These are phyloP conservation scores for Hyaloperonospora arabidopsidis DNA, from an alignment of 352 stramenopile species.

Conservation along the genomic window DNA sequence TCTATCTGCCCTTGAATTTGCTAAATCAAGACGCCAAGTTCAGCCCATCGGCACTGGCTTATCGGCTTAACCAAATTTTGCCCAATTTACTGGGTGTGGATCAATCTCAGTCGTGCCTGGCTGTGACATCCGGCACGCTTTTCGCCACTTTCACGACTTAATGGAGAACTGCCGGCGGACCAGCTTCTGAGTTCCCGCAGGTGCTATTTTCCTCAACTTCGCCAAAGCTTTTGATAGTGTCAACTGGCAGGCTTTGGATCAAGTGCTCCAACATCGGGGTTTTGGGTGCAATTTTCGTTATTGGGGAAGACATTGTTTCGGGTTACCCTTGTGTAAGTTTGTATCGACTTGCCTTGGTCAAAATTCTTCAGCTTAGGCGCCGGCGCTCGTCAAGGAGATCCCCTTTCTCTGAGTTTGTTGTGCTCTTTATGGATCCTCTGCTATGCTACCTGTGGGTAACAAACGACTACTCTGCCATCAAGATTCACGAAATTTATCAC, in stretches of 20 bases:
- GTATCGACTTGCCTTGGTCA: conserved; percentile 4
- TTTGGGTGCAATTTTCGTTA: conserved; percentile 10
- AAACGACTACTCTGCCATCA: not conserved
- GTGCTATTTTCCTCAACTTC: conserved; percentile 5
- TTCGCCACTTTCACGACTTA: not conserved
- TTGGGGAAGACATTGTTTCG: conserved; percentile 13
- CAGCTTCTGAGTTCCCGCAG: not conserved
- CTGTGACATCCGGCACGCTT: not conserved
- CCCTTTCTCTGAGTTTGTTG: conserved; percentile 13
- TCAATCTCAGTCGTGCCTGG: not conserved
- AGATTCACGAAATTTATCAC: not conserved
- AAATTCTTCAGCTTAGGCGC: conserved; percentile 11
- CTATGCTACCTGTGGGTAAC: conserved; percentile 5
- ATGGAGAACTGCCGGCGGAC: too few relatives aligned
- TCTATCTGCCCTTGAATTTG: not conserved
- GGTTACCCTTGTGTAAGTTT: conserved; percentile 3
- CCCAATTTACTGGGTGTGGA: not conserved
- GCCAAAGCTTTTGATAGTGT: conserved; percentile 7
- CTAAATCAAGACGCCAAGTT: conserved; percentile 3
- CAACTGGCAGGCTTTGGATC: conserved; percentile 3
- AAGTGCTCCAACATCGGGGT: conserved; percentile 7
- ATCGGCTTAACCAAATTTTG: not conserved
- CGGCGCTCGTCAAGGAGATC: conserved; percentile 16
- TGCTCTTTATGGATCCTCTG: conserved; percentile 20
- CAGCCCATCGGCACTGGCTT: not conserved